Conservation (phyloP, 208 protist genomes). For the Entamoeba invadens region DNA sequence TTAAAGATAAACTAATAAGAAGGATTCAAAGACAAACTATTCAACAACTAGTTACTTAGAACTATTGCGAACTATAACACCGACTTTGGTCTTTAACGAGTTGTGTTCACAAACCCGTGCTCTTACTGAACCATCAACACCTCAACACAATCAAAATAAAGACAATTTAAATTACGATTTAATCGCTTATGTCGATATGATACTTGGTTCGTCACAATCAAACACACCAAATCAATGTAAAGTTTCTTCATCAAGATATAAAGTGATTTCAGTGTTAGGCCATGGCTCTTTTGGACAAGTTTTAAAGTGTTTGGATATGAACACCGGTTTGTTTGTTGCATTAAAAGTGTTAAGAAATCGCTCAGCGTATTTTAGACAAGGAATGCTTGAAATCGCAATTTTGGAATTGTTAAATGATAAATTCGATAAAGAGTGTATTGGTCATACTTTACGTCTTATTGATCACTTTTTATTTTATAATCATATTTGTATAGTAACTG, state of each 20-base stretch:
- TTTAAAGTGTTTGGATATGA: conserved; percentile 38
- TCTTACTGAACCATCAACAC: background rate
- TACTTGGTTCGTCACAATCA: background rate
- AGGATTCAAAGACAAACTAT: too few species aligned
- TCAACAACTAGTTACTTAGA: background rate
- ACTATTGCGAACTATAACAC: background rate
- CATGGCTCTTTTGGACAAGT: conserved; percentile 73
- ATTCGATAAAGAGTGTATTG: background rate
- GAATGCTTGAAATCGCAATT: conserved; percentile 30
- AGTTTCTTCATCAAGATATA: background rate
- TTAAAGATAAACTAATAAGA: too few species aligned
- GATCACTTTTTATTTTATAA: background rate
- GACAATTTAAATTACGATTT: background rate
- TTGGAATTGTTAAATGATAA: background rate
- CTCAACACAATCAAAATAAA: background rate
- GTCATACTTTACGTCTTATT: background rate
- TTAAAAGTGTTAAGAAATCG: conserved; percentile 43
- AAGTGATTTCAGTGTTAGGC: conserved; percentile 46
- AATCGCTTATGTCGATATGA: background rate
- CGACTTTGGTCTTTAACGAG: background rate
- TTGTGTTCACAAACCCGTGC: background rate
- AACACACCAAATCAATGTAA: background rate
- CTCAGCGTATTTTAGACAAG: conserved; percentile 27
- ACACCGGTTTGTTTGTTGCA: background rate
- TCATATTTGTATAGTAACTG: background rate